A percentile compares a stretch with the other conserved stretches of the same genome.
phyloP scores from a whole-genome alignment of 2,329 filamentous ascomycete genomes.

The Beauveria pseudobassiana region DNA sequence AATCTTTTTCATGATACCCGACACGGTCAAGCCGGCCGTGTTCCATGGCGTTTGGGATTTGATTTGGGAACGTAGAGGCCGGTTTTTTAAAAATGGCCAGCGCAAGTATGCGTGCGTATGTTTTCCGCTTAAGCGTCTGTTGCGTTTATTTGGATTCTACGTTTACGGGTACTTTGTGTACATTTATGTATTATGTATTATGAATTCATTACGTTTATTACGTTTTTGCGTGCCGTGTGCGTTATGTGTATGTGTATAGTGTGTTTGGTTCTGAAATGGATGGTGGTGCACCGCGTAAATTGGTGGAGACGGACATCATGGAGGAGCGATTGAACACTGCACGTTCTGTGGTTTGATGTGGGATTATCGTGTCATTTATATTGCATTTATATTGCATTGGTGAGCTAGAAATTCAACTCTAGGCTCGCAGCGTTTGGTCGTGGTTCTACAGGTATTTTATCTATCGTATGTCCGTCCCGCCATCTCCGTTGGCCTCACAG shows the following conservation, averaged over 20 bases:
- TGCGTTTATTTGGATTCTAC: conserved; percentile 10
- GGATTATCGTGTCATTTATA: neutral
- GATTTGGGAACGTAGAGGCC: conserved; percentile 5
- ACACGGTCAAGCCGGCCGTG: conserved; percentile 2
- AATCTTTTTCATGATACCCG: conserved; percentile 10
- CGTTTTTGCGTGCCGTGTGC: conserved; percentile 17
- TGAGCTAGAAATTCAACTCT: neutral
- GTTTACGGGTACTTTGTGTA: conserved; percentile 9
- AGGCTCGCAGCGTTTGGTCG: neutral
- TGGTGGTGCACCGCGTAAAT: neutral
- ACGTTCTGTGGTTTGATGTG: neutral
- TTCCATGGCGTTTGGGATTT: neutral
- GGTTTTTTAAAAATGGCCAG: neutral
- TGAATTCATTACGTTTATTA: conserved; percentile 14
- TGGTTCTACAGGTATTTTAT: conserved; percentile 5
- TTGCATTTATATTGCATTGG: neutral
- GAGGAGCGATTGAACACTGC: neutral
- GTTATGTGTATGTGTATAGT: conserved; percentile 11
- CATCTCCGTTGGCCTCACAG: conserved; percentile 43
- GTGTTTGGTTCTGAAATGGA: neutral
- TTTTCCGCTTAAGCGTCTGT: neutral
- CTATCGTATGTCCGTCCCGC: neutral
- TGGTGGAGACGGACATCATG: neutral
- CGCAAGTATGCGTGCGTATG: conserved; percentile 4
- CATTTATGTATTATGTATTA: conserved; percentile 12